These are phyloP conservation scores for Rhamnella rubrinervis DNA, from an alignment of 331 rosid genomes.

Conservation along the genomic window DNA sequence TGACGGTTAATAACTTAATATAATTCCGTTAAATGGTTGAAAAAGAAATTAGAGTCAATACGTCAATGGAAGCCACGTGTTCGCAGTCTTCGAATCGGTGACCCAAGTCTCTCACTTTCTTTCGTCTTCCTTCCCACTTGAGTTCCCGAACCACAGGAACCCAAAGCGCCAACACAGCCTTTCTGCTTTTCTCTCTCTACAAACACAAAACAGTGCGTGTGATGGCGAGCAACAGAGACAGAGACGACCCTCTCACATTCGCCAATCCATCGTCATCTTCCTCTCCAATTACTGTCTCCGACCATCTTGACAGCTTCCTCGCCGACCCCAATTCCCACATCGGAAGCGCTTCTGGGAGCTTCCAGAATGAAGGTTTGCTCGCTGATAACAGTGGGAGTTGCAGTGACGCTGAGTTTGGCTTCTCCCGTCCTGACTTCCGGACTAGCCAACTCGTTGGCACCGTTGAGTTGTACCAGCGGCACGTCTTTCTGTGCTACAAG, in stretches of 20 bases:
- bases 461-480: constrained; percentile 71
- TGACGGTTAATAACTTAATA: no score
- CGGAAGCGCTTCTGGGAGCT: constrained; percentile 79
- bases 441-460: constrained; percentile 64
- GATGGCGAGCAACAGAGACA: constrained; percentile 58
- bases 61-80: constrained; percentile 26
- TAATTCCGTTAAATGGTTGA: no score
- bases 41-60: no score
- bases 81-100: neutral
- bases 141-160: constrained; percentile 29
- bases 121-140: neutral
- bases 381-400: constrained; percentile 13
- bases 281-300: constrained; percentile 71
- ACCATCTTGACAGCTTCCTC: constrained; percentile 64
- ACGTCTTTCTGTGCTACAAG: constrained; percentile 83
- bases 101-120: constrained; percentile 15
- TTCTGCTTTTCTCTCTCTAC: constrained; percentile 12
- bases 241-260: constrained; percentile 54
- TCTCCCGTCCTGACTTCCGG: constrained; percentile 59
- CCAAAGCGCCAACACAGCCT: constrained; percentile 9
- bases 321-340: constrained; percentile 54
- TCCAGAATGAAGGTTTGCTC: constrained; percentile 71
- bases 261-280: constrained; percentile 69
- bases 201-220: neutral
- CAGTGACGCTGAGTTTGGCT: constrained; percentile 68